phyloP scores from a whole-genome alignment of 371 early-diverging fungal genomes.

The Mucor plumbeus region DNA sequence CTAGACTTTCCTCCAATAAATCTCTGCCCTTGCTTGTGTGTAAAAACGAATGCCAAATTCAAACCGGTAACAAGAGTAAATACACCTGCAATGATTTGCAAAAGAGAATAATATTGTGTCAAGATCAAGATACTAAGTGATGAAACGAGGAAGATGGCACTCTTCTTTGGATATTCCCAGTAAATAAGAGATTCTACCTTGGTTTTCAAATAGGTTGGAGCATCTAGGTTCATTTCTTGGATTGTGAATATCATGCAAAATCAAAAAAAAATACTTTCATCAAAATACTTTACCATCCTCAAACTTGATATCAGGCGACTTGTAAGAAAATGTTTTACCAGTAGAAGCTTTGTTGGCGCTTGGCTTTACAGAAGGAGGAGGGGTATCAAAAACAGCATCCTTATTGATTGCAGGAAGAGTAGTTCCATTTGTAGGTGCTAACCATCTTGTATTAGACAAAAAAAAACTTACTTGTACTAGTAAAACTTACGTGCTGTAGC shows the following conservation, averaged over 20 bases:
- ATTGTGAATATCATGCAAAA: too few relatives aligned
- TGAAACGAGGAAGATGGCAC: slow-evolving; percentile 39
- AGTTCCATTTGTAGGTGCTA: slow-evolving; percentile 1
- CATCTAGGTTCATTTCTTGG: slow-evolving; percentile 31
- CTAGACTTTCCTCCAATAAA: slow-evolving; percentile 46
- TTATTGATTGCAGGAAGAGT: slow-evolving; percentile 12
- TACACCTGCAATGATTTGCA: slow-evolving; percentile 55
- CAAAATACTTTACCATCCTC: slow-evolving; percentile 47
- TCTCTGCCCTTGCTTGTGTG: slow-evolving; percentile 49
- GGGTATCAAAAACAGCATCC: slow-evolving; percentile 18
- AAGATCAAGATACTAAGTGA: slow-evolving; percentile 47
- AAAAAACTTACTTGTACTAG: not conserved
- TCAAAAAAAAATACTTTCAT: not conserved
- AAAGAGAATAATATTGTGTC: slow-evolving; percentile 62
- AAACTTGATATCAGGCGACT: slow-evolving; percentile 46
- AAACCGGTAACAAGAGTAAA: slow-evolving; percentile 56
- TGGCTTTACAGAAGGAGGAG: slow-evolving; percentile 24
- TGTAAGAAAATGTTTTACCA: slow-evolving; percentile 10
- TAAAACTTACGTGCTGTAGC: slow-evolving; percentile 15
- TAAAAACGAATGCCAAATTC: slow-evolving; percentile 61
- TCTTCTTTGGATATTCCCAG: slow-evolving; percentile 60
- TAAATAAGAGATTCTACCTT: slow-evolving; percentile 54
- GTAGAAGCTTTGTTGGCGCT: not conserved
- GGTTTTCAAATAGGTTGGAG: slow-evolving; percentile 50
- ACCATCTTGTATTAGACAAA: not conserved